Evolutionary conservation across 257 asterid species (phyloP).

Genomic region (Gynochthodes officinalis): DNA sequence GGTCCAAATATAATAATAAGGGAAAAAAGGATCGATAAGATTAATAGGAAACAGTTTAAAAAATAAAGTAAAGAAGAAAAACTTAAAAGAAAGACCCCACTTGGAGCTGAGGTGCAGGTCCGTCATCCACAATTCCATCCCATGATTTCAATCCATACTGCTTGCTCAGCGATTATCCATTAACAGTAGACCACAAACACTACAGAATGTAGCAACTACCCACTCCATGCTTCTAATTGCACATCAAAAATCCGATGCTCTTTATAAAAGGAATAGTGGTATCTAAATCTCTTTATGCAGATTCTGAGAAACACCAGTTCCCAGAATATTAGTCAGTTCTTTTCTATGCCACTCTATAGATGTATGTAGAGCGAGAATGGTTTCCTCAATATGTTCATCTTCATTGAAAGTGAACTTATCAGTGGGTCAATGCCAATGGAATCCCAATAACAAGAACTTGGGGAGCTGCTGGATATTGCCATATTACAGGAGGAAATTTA

Average conservation of each 20-base stretch:
- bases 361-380: slow-evolving; percentile 29
- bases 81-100: not conserved
- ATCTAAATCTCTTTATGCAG: not conserved
- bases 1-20: not conserved
- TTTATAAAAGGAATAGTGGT: not conserved
- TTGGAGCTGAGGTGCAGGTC: not conserved
- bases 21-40: too few relatives aligned
- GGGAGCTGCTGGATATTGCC: slow-evolving; percentile 38
- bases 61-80: not conserved
- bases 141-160: not conserved
- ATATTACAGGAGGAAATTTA: slow-evolving; percentile 36
- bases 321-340: not conserved
- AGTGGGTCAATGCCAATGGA: slow-evolving; percentile 47
- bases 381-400: slow-evolving; percentile 44
- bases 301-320: not conserved
- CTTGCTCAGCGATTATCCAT: not conserved
- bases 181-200: slow-evolving; percentile 4
- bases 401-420: slow-evolving; percentile 29
- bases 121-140: not conserved
- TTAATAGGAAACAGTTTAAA: not conserved
- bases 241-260: not conserved
- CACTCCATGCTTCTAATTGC: not conserved
- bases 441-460: slow-evolving; percentile 34
- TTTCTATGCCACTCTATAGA: too few relatives aligned
- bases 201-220: not conserved